Evolutionary conservation across 768 basidiomycete species (phyloP).

Genomic region (Podaxis sp.): DNA sequence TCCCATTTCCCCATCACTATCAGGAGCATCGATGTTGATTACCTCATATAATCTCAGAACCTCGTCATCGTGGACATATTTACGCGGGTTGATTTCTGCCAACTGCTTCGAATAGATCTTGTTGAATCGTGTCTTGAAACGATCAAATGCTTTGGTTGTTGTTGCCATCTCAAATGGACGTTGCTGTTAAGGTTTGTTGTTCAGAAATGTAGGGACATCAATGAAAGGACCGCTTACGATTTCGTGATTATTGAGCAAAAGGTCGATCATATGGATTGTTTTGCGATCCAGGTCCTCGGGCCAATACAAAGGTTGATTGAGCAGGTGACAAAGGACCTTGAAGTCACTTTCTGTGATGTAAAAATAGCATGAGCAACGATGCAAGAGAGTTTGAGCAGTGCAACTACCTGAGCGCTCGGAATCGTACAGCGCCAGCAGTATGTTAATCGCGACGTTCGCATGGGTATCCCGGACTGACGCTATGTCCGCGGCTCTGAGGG

Average conservation of each 20-base stretch:
- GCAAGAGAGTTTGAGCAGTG: not conserved
- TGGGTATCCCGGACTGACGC: constrained; percentile 37
- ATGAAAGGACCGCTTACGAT: constrained; percentile 33
- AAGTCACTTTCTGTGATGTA: constrained; percentile 49
- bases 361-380: not conserved
- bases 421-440: constrained; percentile 47
- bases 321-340: constrained; percentile 61
- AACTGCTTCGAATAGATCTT: constrained; percentile 44
- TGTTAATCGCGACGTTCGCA: constrained; percentile 55
- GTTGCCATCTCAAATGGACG: constrained; percentile 55
- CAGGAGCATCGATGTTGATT: constrained; percentile 15
- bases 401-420: constrained; percentile 43
- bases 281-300: constrained; percentile 34
- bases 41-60: constrained; percentile 16
- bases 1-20: constrained; percentile 12
- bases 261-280: constrained; percentile 44
- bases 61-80: constrained; percentile 37
- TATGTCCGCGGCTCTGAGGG: constrained; percentile 17
- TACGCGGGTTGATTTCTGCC: constrained; percentile 31
- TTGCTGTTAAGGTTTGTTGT: constrained; percentile 37
- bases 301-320: constrained; percentile 54
- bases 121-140: constrained; percentile 47
- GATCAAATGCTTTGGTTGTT: constrained; percentile 51
- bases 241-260: constrained; percentile 49
- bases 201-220: not conserved